Evolutionary conservation across 257 asterid genomes (phyloP), one percentile per base, ranked within the genome.

Genomic region (Osmanthus fragrans): DNA sequence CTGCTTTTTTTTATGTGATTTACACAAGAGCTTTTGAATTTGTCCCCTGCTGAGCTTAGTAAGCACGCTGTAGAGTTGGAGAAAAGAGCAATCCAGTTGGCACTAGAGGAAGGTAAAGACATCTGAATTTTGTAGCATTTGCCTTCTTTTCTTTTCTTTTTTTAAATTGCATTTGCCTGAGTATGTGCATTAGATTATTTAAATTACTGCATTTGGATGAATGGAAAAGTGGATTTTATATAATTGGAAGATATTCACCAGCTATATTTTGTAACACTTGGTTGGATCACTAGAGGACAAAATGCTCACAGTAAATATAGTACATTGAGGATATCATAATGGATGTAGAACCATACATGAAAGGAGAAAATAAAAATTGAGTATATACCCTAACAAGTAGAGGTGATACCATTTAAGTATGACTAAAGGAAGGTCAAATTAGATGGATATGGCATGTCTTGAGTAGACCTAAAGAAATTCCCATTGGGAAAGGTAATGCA

Each of bases 11-110:
- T 86, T 79, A 36, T 72, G 58, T 82, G 72, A 76, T 78, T 78
- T 81, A 79, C 27, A 49, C 80, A 85, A 93, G 98, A 69, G 85
- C 94, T 91, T 76, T 80, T 86, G 87, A 87, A 70, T 77, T 81
- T 85, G 47, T 76, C 96, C 71, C 92, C 97, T n/a, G 73, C 83
- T 23, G 96, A 90, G 75, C 98, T 95, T 33, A 95, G 96, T 75
- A 86, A 82, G 87, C 93, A 86, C 80, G 99, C 99, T 1, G 86
- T 84, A 82, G 96, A 85, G 63, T 80, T 93, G 86, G 99, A 93
- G 90, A 89, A 80, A 75, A 85, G 94, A 83, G 87, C 92, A 65
- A 88, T 86, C 81, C 90, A 88, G 84, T 86, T 90, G 86, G 70
- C 87, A 54, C 58, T 88, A 29, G 97, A 91, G 63, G 99, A 95